A percentile compares a stretch with the other conserved stretches of the same genome.
Conservation (phyloP, 768 basidiomycete genomes). For the Hydnum rufescens region DNA sequence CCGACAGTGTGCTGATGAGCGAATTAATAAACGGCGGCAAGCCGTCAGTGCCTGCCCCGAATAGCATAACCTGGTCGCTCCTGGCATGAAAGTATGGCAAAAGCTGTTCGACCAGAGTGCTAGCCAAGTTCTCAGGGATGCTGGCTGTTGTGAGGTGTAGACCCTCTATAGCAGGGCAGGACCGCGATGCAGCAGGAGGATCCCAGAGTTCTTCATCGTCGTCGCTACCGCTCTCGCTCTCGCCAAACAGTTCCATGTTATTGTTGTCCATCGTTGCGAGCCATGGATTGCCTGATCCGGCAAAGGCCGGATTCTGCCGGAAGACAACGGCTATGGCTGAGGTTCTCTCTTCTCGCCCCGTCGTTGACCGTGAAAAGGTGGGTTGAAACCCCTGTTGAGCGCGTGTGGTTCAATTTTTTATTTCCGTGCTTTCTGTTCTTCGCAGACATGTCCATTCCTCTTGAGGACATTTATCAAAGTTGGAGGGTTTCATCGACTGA, state of each 20-base stretch:
- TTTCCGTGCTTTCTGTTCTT: background rate
- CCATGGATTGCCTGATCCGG: too few relatives aligned
- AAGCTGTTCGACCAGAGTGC: background rate
- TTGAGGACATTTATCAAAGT: constrained; percentile 70
- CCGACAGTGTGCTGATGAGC: constrained; percentile 33
- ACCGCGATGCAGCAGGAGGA: too few relatives aligned
- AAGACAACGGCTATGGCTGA: too few relatives aligned
- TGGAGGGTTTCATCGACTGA: constrained; percentile 52
- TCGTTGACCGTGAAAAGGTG: constrained; percentile 42
- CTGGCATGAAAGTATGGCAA: constrained; percentile 15
- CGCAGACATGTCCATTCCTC: constrained; percentile 63
- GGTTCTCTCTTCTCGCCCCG: constrained; percentile 14
- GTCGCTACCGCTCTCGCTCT: too few relatives aligned
- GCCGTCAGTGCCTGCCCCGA: constrained; percentile 30
- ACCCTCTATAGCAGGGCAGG: too few relatives aligned
- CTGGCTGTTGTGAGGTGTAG: background rate
- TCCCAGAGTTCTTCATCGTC: too few relatives aligned
- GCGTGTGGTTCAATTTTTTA: background rate
- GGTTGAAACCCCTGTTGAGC: background rate
- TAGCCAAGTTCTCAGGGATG: background rate
- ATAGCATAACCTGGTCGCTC: constrained; percentile 72
- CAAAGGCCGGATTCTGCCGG: too few relatives aligned
- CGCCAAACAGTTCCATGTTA: too few relatives aligned
- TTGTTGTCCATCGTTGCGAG: too few relatives aligned
- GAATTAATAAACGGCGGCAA: constrained; percentile 36